Percentiles rank a stretch among this genome's conserved stretches.
Evolutionary conservation across 352 stramenopile species (phyloP).

Genomic region (Halophytophthora polymorphica): DNA sequence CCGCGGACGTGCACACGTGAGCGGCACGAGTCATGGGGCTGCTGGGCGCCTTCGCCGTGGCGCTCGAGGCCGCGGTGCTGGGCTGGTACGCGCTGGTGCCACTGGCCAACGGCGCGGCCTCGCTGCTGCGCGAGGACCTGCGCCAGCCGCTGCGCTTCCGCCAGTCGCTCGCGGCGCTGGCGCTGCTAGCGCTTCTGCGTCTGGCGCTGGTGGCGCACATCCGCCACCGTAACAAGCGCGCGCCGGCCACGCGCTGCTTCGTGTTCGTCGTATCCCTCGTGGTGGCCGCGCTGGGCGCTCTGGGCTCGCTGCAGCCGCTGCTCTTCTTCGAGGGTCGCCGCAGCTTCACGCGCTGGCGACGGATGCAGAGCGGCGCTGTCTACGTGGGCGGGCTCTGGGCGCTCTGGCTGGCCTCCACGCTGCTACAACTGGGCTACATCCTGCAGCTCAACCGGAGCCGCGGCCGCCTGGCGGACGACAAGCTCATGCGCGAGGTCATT

Average conservation of each 20-base stretch:
- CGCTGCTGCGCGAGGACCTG: slow-evolving; percentile 40
- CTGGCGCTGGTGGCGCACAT: slow-evolving; percentile 69
- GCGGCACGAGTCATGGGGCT: slow-evolving; percentile 44
- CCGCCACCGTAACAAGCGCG: slow-evolving; percentile 61
- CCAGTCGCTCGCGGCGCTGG: slow-evolving; percentile 65
- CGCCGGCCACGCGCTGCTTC: slow-evolving; percentile 70
- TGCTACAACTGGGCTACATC: slow-evolving; percentile 73
- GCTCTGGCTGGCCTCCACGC: slow-evolving; percentile 44
- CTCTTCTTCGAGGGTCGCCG: slow-evolving; percentile 52
- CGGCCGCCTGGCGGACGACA: slow-evolving; percentile 55
- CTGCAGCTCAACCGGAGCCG: slow-evolving; percentile 76
- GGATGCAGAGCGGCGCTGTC: slow-evolving; percentile 37
- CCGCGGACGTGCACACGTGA: no score
- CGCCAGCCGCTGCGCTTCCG: slow-evolving; percentile 37
- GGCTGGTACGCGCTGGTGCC: slow-evolving; percentile 55
- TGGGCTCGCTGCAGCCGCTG: slow-evolving; percentile 61
- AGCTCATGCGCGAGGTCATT: slow-evolving; percentile 61
- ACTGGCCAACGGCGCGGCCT: slow-evolving; percentile 19
- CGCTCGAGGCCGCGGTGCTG: slow-evolving; percentile 51
- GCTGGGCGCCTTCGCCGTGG: slow-evolving; percentile 61
- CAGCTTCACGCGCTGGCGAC: slow-evolving; percentile 48
- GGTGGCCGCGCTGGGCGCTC: slow-evolving; percentile 36
- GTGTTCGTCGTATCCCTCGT: slow-evolving; percentile 76
- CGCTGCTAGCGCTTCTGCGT: slow-evolving; percentile 47
- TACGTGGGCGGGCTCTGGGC: slow-evolving; percentile 58